A percentile compares a stretch with the other conserved stretches of the same genome.
Conservation (phyloP, 768 basidiomycete genomes). For the Termitomyces sp. region DNA sequence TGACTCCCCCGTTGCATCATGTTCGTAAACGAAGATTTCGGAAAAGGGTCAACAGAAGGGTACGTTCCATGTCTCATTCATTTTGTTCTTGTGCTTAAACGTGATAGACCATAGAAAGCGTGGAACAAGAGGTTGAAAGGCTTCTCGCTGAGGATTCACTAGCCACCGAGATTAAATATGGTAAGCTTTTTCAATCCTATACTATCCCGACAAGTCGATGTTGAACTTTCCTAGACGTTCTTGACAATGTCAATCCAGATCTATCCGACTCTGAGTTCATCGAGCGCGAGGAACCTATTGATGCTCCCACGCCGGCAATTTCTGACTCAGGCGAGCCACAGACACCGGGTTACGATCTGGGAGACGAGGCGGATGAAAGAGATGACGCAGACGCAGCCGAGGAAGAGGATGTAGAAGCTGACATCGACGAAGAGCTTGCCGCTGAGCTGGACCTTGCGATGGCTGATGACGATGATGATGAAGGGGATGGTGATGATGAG, state of each 20-base stretch:
- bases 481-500: conserved; percentile 55
- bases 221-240: conserved; percentile 50
- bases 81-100: not conserved
- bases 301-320: conserved; percentile 69
- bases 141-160: conserved; percentile 76
- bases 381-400: conserved; percentile 57
- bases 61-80: conserved; percentile 30
- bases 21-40: conserved; percentile 91
- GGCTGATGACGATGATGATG: conserved; percentile 60
- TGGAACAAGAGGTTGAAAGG: conserved; percentile 90
- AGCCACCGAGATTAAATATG: conserved; percentile 75
- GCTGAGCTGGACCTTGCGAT: conserved; percentile 86
- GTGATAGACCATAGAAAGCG: conserved; percentile 84
- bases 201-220: not conserved
- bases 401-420: conserved; percentile 71
- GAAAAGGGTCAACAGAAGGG: conserved; percentile 81
- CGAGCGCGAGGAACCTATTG: conserved; percentile 62
- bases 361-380: conserved; percentile 54
- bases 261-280: conserved; percentile 87
- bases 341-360: conserved; percentile 56
- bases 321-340: conserved; percentile 65
- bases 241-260: conserved; percentile 90
- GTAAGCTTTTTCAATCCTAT: conserved; percentile 32
- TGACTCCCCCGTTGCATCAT: conserved; percentile 90
- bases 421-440: conserved; percentile 86